These are phyloP conservation scores for Gaeumannomyces tritici DNA, from an alignment of 2,329 filamentous ascomycete species.

Conservation along the genomic window DNA sequence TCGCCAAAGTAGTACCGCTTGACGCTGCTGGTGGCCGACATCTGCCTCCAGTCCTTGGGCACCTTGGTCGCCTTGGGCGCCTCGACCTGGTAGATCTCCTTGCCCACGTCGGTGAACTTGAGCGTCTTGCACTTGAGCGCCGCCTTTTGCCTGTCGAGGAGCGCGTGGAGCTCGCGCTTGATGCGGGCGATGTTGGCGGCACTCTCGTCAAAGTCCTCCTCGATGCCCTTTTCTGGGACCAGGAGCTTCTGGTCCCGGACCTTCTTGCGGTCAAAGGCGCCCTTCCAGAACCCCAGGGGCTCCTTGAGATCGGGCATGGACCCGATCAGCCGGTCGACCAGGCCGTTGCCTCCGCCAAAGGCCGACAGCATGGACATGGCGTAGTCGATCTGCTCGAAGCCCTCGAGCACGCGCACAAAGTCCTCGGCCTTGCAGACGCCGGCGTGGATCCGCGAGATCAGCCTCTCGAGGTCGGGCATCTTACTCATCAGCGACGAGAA, in stretches of 20 bases:
- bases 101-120: conserved; percentile 77
- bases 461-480: conserved; percentile 86
- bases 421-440: conserved; percentile 84
- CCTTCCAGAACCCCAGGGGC: conserved; percentile 75
- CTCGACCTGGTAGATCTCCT: conserved; percentile 95
- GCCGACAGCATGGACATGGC: conserved; percentile 72
- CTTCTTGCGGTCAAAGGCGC: conserved; percentile 76
- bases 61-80: conserved; percentile 78
- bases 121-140: conserved; percentile 66
- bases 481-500: conserved; percentile 83
- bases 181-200: conserved; percentile 67
- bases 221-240: conserved; percentile 77
- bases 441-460: conserved; percentile 91
- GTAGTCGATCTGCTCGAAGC: conserved; percentile 96
- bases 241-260: conserved; percentile 73
- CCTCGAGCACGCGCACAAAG: conserved; percentile 87
- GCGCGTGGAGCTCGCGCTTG: conserved; percentile 58
- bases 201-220: conserved; percentile 85
- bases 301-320: conserved; percentile 77
- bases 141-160: conserved; percentile 63
- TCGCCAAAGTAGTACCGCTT: conserved; percentile 92
- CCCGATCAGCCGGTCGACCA: conserved; percentile 74
- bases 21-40: conserved; percentile 84
- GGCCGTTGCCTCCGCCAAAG: conserved; percentile 66
- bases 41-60: conserved; percentile 84